phyloP scores from a whole-genome alignment of 2,329 filamentous ascomycete species.

The Epichloe typhina region DNA sequence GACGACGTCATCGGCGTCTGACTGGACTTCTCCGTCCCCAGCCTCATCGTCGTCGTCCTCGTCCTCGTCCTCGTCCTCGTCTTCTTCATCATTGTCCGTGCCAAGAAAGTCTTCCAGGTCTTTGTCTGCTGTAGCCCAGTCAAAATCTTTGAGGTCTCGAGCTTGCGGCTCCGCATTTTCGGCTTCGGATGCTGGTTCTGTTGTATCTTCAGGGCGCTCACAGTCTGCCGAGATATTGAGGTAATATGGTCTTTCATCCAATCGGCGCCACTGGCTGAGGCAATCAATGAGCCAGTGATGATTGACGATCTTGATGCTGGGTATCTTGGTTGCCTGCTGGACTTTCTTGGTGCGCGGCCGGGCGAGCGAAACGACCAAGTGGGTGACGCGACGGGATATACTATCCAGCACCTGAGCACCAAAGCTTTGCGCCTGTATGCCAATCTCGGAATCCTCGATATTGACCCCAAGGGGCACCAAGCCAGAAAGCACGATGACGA shows the following conservation, averaged over 20 bases:
- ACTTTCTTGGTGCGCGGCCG: slow-evolving; percentile 82
- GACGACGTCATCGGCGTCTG: background rate
- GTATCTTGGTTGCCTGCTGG: slow-evolving; percentile 65
- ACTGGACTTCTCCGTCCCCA: background rate
- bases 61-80: slow-evolving; percentile 13
- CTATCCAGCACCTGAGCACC: slow-evolving; percentile 52
- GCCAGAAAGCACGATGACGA: slow-evolving; percentile 77
- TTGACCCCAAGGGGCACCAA: slow-evolving; percentile 74
- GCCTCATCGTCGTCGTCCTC: slow-evolving; percentile 5
- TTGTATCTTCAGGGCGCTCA: slow-evolving; percentile 20
- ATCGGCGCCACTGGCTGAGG: slow-evolving; percentile 67
- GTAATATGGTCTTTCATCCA: slow-evolving; percentile 70
- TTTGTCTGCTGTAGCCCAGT: slow-evolving; percentile 43
- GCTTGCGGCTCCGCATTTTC: slow-evolving; percentile 17
- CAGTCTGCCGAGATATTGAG: slow-evolving; percentile 59
- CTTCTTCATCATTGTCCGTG: slow-evolving; percentile 36
- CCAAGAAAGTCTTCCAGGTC: slow-evolving; percentile 66
- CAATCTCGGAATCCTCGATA: slow-evolving; percentile 71
- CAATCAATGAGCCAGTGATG: slow-evolving; percentile 82
- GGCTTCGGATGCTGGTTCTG: slow-evolving; percentile 18
- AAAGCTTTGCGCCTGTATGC: slow-evolving; percentile 74
- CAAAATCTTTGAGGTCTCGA: slow-evolving; percentile 35
- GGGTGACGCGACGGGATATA: slow-evolving; percentile 52
- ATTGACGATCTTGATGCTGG: slow-evolving; percentile 79
- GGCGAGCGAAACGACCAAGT: slow-evolving; percentile 58